Conservation (phyloP, 192 early-diverging fungal genomes). For the Coemansia sp. region DNA sequence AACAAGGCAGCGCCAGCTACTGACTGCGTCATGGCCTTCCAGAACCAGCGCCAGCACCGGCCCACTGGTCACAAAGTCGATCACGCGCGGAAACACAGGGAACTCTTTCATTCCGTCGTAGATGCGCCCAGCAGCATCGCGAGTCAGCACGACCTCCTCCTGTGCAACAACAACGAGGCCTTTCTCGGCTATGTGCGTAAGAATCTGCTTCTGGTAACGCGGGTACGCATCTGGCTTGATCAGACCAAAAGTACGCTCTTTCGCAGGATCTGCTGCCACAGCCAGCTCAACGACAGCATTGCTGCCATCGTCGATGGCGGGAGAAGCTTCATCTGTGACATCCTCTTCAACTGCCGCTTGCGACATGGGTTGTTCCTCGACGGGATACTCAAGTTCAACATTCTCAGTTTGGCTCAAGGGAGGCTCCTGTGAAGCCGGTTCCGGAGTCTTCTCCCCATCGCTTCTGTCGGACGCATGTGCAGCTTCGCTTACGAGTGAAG, state of each 20-base stretch:
- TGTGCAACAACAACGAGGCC: slow-evolving; percentile 38
- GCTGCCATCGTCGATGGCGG: neutral
- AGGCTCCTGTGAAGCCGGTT: neutral
- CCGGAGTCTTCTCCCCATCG: slow-evolving; percentile 18
- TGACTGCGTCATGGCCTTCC: slow-evolving; percentile 48
- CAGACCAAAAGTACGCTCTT: slow-evolving; percentile 50
- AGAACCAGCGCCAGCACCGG: slow-evolving; percentile 53
- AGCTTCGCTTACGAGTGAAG: slow-evolving; percentile 1
- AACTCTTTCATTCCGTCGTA: slow-evolving; percentile 35
- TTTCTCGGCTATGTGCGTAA: slow-evolving; percentile 31
- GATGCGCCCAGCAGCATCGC: slow-evolving; percentile 23
- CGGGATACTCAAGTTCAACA: neutral
- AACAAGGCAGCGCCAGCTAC: slow-evolving; percentile 44
- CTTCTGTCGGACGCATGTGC: slow-evolving; percentile 27
- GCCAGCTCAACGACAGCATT: slow-evolving; percentile 24
- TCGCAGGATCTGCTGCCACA: slow-evolving; percentile 18
- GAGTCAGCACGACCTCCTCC: slow-evolving; percentile 39
- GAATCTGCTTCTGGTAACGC: slow-evolving; percentile 29
- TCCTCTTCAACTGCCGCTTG: neutral
- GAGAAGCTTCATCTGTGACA: neutral
- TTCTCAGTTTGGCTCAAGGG: neutral
- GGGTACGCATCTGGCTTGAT: slow-evolving; percentile 51
- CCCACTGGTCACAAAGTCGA: slow-evolving; percentile 56
- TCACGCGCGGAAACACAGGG: slow-evolving; percentile 40
- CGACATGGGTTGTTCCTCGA: neutral